Conservation (phyloP, 1,284 basidiomycete species). For the Neonothopanus nambi region DNA sequence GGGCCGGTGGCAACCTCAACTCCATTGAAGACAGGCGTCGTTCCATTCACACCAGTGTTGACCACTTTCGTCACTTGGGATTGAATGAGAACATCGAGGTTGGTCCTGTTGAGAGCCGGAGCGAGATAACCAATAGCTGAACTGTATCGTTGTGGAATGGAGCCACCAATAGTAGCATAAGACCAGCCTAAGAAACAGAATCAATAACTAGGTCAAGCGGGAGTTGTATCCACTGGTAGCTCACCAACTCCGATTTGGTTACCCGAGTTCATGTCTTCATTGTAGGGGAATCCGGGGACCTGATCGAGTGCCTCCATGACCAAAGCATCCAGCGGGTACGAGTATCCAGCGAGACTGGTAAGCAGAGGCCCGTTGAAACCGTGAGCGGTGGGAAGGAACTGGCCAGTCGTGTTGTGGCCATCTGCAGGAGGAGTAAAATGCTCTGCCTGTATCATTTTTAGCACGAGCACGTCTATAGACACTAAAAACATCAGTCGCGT, state of each 20-base stretch:
- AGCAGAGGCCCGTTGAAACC: slow-evolving; percentile 10
- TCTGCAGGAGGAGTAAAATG: slow-evolving; percentile 8
- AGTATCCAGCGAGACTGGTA: background rate
- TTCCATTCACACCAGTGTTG: background rate
- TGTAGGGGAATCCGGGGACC: background rate
- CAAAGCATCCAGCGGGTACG: background rate
- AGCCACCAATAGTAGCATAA: slow-evolving; percentile 18
- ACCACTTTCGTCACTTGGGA: slow-evolving; percentile 18
- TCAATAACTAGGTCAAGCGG: background rate
- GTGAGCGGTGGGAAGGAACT: slow-evolving; percentile 15
- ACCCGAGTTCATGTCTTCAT: background rate
- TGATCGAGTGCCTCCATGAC: background rate
- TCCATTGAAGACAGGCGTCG: background rate
- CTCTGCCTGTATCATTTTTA: background rate
- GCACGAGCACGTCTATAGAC: no score
- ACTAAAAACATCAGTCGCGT: no score
- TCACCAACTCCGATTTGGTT: background rate
- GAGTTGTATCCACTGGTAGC: background rate
- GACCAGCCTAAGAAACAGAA: slow-evolving; percentile 19
- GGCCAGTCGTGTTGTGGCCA: slow-evolving; percentile 12
- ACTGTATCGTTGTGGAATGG: slow-evolving; percentile 18
- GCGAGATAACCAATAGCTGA: slow-evolving; percentile 24
- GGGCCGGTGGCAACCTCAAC: background rate
- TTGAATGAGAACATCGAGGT: slow-evolving; percentile 25
- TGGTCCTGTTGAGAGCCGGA: slow-evolving; percentile 18